Evolutionary conservation across 139 green algal genomes (phyloP), one percentile per base, ranked within the genome.

Genomic region (Chlorella sp.): DNA sequence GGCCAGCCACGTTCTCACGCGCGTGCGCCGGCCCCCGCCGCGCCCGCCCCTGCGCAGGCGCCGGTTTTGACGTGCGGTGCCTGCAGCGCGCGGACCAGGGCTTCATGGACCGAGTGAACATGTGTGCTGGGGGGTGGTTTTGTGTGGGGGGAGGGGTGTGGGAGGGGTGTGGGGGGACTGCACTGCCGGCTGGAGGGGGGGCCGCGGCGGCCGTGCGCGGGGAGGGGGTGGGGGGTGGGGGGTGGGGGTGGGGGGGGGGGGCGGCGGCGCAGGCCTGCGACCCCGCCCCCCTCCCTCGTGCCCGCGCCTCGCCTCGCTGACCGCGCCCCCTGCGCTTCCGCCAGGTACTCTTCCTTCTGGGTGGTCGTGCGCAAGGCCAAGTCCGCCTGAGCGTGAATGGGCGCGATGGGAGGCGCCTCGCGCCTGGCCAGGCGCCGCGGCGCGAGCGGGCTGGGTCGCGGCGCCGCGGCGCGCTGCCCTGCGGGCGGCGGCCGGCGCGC

Each of bases 51-150:
- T n/a, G n/a, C n/a, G n/a, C n/a, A n/a, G 82, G 90, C 43, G 89
- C 89, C 14, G 95, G 95, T 60, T 99, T 99, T 77, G 86, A 96
- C 23, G 92, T 72, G 61, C 51, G 83, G 42, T 93, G 92, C 85
- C 74, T 98, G 38, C 82, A 90, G 70, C 82, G 83, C 38, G 92
- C 89, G 2, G 80, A 89, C 31, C 61, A 94, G 56, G 89, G 87
- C 29, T 65, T 61, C 50, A 65, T 98, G 94, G 94, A 98, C 83
- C 83, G 89, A 5, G 93, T 97, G 41, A 98, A 98, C 88, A 97
- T 96, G 92, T 98, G 58, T 43, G 58, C n/a, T 23, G 14, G 53
- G 19, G 17, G 53, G 43, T 35, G 63, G n/a, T 0, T 56, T 14
- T 64, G 53, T 36, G 53, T 61, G 53, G 17, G 53, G 27, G 31